Evolutionary conservation across 768 basidiomycete species (phyloP).

Genomic region (Termitomyces sp.): DNA sequence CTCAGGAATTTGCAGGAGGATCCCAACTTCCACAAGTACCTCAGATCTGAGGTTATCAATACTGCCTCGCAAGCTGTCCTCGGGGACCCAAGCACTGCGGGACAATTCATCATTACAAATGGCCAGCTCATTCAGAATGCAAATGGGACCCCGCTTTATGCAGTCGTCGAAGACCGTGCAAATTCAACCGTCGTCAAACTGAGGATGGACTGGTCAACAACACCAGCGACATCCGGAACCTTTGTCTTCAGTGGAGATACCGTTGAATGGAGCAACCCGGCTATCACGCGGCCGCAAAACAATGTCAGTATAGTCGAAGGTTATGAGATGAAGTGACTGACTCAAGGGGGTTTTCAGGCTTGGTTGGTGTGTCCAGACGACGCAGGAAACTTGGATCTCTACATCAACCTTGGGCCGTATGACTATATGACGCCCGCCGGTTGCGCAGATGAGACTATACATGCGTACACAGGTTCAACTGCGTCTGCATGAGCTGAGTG

Average conservation of each 20-base stretch:
- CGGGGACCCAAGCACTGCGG: constrained; percentile 42
- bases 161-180: constrained; percentile 39
- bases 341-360: constrained; percentile 24
- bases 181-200: constrained; percentile 43
- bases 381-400: constrained; percentile 35
- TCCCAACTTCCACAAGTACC: constrained; percentile 59
- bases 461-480: constrained; percentile 54
- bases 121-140: constrained; percentile 53
- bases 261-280: constrained; percentile 48
- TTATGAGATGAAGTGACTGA: not conserved
- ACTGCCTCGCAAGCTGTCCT: constrained; percentile 45
- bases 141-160: constrained; percentile 38
- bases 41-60: constrained; percentile 41
- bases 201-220: constrained; percentile 40
- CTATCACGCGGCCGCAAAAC: constrained; percentile 42
- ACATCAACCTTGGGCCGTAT: constrained; percentile 51
- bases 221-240: constrained; percentile 40
- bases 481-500: constrained; percentile 21
- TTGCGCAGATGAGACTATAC: constrained; percentile 54
- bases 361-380: constrained; percentile 55
- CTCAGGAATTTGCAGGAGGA: constrained; percentile 29
- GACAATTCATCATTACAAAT: constrained; percentile 49
- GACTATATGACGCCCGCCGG: constrained; percentile 52
- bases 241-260: constrained; percentile 56
- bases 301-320: constrained; percentile 30